Evolutionary conservation across 140 eudicot genomes (phyloP).

Genomic region (Cichorium intybus): DNA sequence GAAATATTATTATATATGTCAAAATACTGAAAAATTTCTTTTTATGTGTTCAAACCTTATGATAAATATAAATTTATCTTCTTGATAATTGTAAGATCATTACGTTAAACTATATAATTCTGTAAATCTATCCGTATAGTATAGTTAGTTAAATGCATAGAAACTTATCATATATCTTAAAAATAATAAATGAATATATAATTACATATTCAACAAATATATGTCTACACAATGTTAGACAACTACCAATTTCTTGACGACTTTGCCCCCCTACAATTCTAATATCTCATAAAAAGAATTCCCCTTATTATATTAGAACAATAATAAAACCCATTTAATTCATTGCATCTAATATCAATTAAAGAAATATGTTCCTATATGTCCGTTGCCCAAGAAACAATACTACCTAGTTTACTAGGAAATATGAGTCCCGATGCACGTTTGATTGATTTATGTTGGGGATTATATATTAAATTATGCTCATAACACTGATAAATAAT

Average conservation of each 20-base stretch:
- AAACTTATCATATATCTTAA: too few species aligned
- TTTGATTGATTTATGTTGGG: conserved; percentile 8
- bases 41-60: too few species aligned
- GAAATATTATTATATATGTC: too few species aligned
- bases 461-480: neutral
- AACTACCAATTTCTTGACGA: conserved; percentile 7
- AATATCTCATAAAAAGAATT: neutral
- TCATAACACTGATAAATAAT: neutral
- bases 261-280: conserved; percentile 18
- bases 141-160: too few species aligned
- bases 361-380: neutral
- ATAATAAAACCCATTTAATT: neutral
- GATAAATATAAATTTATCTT: too few species aligned
- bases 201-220: neutral
- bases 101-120: too few species aligned
- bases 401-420: neutral
- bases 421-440: conserved; percentile 13
- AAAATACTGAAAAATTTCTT: too few species aligned
- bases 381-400: conserved; percentile 2
- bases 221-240: conserved; percentile 21
- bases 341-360: neutral
- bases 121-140: too few species aligned
- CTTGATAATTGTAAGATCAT: too few species aligned
- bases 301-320: neutral
- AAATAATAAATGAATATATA: too few species aligned